A percentile compares a stretch with the other conserved stretches of the same genome.
Evolutionary conservation across 1,284 basidiomycete genomes (phyloP).

Genomic region (Puccinia triticina): DNA sequence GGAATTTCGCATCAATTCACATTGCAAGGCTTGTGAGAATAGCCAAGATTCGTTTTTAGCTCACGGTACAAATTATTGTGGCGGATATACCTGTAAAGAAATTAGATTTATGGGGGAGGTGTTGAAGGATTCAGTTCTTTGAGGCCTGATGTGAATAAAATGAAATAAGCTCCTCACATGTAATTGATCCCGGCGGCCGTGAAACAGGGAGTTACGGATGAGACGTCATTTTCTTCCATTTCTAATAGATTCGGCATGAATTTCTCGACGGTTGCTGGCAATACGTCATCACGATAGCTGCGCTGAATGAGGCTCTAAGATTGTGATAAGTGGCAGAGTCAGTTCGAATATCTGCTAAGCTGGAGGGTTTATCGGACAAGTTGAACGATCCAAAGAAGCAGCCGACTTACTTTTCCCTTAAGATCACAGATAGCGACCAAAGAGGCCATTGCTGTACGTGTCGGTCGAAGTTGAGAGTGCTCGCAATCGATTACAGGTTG

Average conservation of each 20-base stretch:
- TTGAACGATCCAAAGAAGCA: neutral
- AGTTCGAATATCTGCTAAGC: neutral
- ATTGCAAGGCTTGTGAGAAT: neutral
- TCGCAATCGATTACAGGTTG: neutral
- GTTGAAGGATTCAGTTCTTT: neutral
- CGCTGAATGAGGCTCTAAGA: conserved; percentile 89
- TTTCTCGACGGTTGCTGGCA: conserved; percentile 81
- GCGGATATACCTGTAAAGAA: conserved; percentile 28
- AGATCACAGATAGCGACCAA: conserved; percentile 91
- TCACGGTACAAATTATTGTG: conserved; percentile 45
- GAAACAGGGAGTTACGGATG: conserved; percentile 93
- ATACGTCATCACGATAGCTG: conserved; percentile 96
- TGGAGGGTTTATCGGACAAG: neutral
- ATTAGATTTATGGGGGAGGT: neutral
- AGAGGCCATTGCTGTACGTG: conserved; percentile 58
- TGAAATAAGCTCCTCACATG: conserved; percentile 14
- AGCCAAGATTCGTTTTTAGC: neutral
- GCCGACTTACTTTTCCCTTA: conserved; percentile 70
- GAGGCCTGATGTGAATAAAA: neutral
- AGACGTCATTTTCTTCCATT: conserved; percentile 88
- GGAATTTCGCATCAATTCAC: conserved; percentile 28
- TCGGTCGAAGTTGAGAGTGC: neutral
- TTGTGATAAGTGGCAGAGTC: neutral
- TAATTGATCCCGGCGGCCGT: conserved; percentile 63
- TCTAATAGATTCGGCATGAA: conserved; percentile 94